These are phyloP conservation scores for Astrephomene gubernaculifera DNA, from an alignment of 139 green algal genomes.

Conservation along the genomic window DNA sequence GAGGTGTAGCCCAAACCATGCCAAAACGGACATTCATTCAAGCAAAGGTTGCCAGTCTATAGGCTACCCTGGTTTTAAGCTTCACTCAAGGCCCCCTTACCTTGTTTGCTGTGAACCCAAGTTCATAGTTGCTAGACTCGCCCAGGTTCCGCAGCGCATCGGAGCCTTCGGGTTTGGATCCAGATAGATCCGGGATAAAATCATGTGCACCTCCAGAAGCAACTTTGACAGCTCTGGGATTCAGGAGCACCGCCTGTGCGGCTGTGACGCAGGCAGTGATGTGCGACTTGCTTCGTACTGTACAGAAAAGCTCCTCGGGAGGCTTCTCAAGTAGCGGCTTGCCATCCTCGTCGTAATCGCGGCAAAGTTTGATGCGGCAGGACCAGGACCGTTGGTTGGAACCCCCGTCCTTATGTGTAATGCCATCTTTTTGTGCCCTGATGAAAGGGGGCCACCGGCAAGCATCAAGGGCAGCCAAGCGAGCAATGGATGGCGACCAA, in stretches of 20 bases:
- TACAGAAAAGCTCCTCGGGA: background rate
- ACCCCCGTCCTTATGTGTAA: background rate
- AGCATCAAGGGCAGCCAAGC: background rate
- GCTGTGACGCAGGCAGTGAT: background rate
- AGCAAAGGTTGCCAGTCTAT: background rate
- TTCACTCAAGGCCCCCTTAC: background rate
- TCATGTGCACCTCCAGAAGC: background rate
- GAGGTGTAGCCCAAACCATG: background rate
- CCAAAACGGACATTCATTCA: background rate
- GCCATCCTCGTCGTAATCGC: background rate
- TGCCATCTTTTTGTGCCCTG: background rate
- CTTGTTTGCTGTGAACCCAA: constrained; percentile 9
- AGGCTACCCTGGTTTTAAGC: background rate
- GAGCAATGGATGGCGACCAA: background rate
- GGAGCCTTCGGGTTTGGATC: background rate
- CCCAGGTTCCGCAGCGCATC: background rate
- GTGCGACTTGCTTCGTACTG: background rate
- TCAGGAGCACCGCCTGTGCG: constrained; percentile 18
- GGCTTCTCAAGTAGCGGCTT: background rate
- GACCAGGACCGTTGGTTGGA: background rate
- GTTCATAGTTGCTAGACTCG: background rate
- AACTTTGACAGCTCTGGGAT: background rate
- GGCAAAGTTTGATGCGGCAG: background rate
- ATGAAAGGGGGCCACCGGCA: background rate
- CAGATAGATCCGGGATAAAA: background rate